These are phyloP conservation scores for Rhytidhysteron rufulum DNA, from an alignment of 2,329 filamentous ascomycete species.

Conservation along the genomic window DNA sequence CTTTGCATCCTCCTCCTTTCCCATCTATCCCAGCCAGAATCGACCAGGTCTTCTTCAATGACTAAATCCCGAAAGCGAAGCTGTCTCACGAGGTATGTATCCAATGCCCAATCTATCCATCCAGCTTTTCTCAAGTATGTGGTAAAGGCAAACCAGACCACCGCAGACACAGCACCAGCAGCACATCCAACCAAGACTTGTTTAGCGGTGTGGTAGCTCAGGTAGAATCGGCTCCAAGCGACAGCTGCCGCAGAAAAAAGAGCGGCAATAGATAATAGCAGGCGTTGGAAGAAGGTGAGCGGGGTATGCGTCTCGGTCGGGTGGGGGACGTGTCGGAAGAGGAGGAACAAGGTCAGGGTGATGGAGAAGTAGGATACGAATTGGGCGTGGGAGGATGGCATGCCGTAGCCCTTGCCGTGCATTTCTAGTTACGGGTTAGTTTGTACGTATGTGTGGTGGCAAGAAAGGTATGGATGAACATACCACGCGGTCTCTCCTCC, in stretches of 20 bases:
- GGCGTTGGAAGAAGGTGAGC: conserved; percentile 60
- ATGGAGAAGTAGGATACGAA: conserved; percentile 90
- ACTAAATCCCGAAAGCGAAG: conserved; percentile 79
- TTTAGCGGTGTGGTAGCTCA: conserved; percentile 84
- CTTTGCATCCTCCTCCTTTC: conserved; percentile 48
- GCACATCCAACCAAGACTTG: conserved; percentile 80
- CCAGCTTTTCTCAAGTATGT: conserved; percentile 63
- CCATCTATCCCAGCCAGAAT: conserved; percentile 94
- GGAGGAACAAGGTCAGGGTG: conserved; percentile 77
- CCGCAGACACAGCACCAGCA: conserved; percentile 67
- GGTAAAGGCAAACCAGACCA: conserved; percentile 75
- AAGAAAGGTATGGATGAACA: not conserved
- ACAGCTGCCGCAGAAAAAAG: conserved; percentile 48
- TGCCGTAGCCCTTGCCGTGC: conserved; percentile 91
- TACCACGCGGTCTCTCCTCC: conserved; percentile 80
- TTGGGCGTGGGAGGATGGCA: conserved; percentile 94
- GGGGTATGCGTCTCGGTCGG: conserved; percentile 50
- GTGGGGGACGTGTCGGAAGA: conserved; percentile 63
- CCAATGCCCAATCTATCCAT: conserved; percentile 68
- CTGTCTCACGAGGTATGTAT: conserved; percentile 59
- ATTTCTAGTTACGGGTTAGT: conserved; percentile 47
- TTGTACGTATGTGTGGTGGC: not conserved
- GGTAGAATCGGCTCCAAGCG: conserved; percentile 79
- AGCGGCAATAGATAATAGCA: conserved; percentile 45
- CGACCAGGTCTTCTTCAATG: conserved; percentile 80